Conservation (phyloP, 2,329 filamentous ascomycete species). For the Aureobasidium namibiae region DNA sequence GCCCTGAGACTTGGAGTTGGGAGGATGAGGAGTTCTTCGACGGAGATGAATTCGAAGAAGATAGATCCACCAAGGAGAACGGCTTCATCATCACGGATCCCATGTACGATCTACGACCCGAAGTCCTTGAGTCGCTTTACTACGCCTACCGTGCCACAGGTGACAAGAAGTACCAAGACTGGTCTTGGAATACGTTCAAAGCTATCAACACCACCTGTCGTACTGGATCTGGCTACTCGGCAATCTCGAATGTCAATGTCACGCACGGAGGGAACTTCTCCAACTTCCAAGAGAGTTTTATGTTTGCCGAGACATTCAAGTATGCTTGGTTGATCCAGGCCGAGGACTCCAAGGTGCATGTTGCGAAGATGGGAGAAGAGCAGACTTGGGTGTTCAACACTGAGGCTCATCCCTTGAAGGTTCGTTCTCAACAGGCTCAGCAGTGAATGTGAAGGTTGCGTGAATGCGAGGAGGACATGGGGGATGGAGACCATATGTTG, state of each 20-base stretch:
- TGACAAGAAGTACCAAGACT: slow-evolving; percentile 68
- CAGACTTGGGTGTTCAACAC: slow-evolving; percentile 54
- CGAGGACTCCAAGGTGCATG: slow-evolving; percentile 16
- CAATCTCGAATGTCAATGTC: slow-evolving; percentile 58
- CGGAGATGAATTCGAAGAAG: neutral
- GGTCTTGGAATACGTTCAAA: slow-evolving; percentile 72
- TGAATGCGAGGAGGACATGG: neutral
- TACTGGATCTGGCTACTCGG: slow-evolving; percentile 58
- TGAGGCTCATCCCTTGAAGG: slow-evolving; percentile 54
- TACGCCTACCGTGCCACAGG: slow-evolving; percentile 78
- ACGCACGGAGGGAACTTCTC: slow-evolving; percentile 50
- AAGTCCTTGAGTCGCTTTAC: slow-evolving; percentile 78
- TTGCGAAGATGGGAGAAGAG: neutral
- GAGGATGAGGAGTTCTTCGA: slow-evolving; percentile 26
- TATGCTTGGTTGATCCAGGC: slow-evolving; percentile 66
- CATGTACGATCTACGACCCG: slow-evolving; percentile 61
- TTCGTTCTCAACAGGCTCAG: slow-evolving; percentile 18
- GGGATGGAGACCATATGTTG: neutral
- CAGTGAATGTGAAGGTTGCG: neutral
- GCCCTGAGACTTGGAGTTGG: slow-evolving; percentile 54
- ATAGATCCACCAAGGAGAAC: slow-evolving; percentile 51
- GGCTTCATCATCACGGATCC: slow-evolving; percentile 63
- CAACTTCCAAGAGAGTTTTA: slow-evolving; percentile 79
- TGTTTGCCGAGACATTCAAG: slow-evolving; percentile 82
- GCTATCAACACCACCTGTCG: slow-evolving; percentile 57